These are phyloP conservation scores for Wallacemonas rigidus DNA, from an alignment of 208 protist species.

Conservation along the genomic window DNA sequence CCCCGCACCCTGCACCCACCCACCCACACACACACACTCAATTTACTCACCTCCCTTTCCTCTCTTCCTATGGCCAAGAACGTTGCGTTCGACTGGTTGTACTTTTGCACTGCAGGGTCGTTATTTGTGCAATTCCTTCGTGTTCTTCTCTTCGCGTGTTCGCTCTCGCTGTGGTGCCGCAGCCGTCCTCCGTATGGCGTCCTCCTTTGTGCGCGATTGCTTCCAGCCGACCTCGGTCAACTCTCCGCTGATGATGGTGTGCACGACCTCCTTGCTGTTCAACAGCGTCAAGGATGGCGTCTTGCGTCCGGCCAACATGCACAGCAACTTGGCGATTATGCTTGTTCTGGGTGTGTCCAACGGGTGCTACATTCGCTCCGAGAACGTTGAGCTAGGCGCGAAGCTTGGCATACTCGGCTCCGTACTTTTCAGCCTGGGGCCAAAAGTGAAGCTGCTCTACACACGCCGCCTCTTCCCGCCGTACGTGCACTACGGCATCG, in stretches of 20 bases:
- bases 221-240: conserved; percentile 53
- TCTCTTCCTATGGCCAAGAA: no score
- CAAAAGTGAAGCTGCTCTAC: conserved; percentile 55
- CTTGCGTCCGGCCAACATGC: conserved; percentile 59
- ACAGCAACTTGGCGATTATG: conserved; percentile 59
- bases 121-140: conserved; percentile 4
- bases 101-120: no score
- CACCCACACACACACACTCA: no score
- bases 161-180: background rate
- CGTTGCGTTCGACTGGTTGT: no score
- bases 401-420: conserved; percentile 52
- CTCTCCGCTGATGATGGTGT: conserved; percentile 68
- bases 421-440: conserved; percentile 54
- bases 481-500: conserved; percentile 66
- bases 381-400: conserved; percentile 53
- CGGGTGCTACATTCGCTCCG: conserved; percentile 31
- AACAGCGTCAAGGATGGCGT: conserved; percentile 71
- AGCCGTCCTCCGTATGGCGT: background rate
- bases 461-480: conserved; percentile 67
- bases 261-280: conserved; percentile 56
- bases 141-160: conserved; percentile 8
- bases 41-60: no score
- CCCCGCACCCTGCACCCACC: no score
- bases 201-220: conserved; percentile 33
- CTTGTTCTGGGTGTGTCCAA: conserved; percentile 56